Evolutionary conservation across 176 grass and related monocot genomes (phyloP), one percentile per base, ranked within the genome.

Genomic region (Pontederia paniculata): DNA sequence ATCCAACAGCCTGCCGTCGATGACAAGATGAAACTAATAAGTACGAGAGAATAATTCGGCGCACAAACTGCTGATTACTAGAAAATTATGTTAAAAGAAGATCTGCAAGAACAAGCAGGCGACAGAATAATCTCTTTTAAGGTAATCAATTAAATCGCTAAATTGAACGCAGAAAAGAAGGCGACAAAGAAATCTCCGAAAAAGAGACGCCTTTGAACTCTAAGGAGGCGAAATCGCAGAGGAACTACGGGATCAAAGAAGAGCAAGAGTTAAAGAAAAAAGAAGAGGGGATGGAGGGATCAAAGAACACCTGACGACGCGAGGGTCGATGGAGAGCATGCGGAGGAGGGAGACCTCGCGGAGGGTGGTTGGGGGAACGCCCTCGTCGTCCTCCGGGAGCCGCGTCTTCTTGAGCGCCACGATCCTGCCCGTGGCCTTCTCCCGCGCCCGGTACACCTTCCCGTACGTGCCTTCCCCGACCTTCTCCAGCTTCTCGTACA

Each of bases 401-500:
- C 94, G 76, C 42, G 94, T 99, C 83, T 93, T 99, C 94, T 99
- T 99, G 49, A 99, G 79, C 28, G 94, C 94, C 20, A 99, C 87
- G 75, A 99, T 82, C 72, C 77, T 82, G 2, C 94, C 87, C 51
- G 86, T 99, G 50, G 87, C 75, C 78, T 85, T 99, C 83, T 99
- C 94, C 71, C 73, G 69, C 10, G 94, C 94, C 81, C 84, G 93
- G 87, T 99, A 99, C 57, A 99, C 94, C 87, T 99, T 99, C 9
- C 94, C 94, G 55, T 99, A 99, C 44, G 94, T 99, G 23, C 94
- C 94, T 77, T 99, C 94, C 16, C 94, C 94, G 3, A 99, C 94
- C 70, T 99, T 99, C 94, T 99, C 94, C 66, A 99, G 67, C 77
- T 99, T 99, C 87, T 99, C 94, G 72, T 99, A 99, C 73, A 81